phyloP scores from a whole-genome alignment of 805 yeast species.

The Candida endomychidarum region DNA sequence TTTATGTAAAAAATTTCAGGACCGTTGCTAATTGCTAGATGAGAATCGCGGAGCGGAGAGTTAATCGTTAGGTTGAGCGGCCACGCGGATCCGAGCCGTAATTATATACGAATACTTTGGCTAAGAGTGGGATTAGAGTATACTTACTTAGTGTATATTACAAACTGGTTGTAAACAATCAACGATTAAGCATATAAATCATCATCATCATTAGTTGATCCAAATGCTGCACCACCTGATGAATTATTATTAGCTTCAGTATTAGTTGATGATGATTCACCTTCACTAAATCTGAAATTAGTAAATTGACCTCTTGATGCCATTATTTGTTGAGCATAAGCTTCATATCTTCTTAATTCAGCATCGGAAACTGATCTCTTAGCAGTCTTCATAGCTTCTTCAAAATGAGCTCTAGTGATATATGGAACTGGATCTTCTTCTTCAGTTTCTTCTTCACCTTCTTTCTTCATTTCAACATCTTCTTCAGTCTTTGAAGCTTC shows the following conservation, averaged over 20 bases:
- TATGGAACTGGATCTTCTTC: conserved; percentile 94
- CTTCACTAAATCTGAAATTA: conserved; percentile 79
- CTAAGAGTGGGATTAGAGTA: too few species aligned
- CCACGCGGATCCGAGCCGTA: too few species aligned
- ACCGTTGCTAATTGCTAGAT: too few species aligned
- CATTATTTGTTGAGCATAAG: conserved; percentile 94
- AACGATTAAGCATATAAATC: conserved; percentile 48
- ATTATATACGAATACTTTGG: too few species aligned
- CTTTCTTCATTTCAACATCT: conserved; percentile 53
- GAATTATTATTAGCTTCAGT: conserved; percentile 20
- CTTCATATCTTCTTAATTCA: conserved; percentile 97
- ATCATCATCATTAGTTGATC: conserved; percentile 55
- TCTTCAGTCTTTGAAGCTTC: conserved; percentile 23
- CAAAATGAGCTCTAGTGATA: conserved; percentile 90
- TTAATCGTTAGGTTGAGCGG: too few species aligned
- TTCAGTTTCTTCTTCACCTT: conserved; percentile 56
- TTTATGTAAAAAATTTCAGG: too few species aligned
- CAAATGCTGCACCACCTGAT: conserved; percentile 45
- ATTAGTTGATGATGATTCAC: conserved; percentile 19
- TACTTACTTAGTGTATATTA: conserved; percentile 2
- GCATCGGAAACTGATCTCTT: conserved; percentile 96
- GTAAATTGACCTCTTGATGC: conserved; percentile 94
- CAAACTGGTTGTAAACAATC: conserved; percentile 4
- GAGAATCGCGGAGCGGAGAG: too few species aligned
- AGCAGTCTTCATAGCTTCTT: conserved; percentile 99